Percentiles rank a stretch among this genome's conserved stretches.
phyloP scores from a whole-genome alignment of 2,329 filamentous ascomycete genomes.

The Colletotrichum trifolii region DNA sequence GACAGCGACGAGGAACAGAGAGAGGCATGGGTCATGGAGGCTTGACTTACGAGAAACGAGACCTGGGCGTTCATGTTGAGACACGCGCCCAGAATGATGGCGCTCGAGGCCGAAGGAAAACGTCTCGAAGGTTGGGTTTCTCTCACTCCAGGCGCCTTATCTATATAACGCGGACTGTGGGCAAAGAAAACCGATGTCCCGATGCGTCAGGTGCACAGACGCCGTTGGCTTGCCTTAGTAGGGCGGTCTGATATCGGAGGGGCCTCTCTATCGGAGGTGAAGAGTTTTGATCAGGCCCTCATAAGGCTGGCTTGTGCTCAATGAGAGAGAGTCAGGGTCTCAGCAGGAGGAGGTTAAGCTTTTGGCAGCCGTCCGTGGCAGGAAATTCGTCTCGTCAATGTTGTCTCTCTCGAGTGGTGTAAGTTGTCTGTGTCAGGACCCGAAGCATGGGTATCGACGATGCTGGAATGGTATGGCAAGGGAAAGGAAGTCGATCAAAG shows the following conservation, averaged over 20 bases:
- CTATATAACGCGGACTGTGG: neutral
- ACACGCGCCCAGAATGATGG: constrained; percentile 8
- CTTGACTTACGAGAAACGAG: constrained; percentile 64
- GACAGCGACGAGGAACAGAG: constrained; percentile 6
- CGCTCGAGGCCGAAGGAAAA: constrained; percentile 14
- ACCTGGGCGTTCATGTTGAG: constrained; percentile 66
- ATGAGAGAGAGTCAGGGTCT: constrained; percentile 6
- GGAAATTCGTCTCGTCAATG: constrained; percentile 16
- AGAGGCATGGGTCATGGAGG: constrained; percentile 9
- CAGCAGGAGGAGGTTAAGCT: constrained; percentile 4
- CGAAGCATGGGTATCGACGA: neutral
- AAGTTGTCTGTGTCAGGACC: constrained; percentile 3
- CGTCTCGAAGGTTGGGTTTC: neutral
- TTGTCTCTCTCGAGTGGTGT: constrained; percentile 13
- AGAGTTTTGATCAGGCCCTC: constrained; percentile 14
- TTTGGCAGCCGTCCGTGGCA: constrained; percentile 13
- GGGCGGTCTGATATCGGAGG: constrained; percentile 19
- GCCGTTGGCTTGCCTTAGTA: constrained; percentile 3
- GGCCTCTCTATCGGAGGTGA: constrained; percentile 1
- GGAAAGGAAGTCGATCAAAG: neutral
- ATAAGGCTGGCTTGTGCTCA: constrained; percentile 14
- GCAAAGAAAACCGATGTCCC: constrained; percentile 8
- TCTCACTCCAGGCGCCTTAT: constrained; percentile 2
- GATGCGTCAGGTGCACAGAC: constrained; percentile 22
- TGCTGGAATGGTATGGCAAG: too few relatives aligned